Conservation (phyloP, 257 asterid species). For the Primulina huaijiensis region DNA sequence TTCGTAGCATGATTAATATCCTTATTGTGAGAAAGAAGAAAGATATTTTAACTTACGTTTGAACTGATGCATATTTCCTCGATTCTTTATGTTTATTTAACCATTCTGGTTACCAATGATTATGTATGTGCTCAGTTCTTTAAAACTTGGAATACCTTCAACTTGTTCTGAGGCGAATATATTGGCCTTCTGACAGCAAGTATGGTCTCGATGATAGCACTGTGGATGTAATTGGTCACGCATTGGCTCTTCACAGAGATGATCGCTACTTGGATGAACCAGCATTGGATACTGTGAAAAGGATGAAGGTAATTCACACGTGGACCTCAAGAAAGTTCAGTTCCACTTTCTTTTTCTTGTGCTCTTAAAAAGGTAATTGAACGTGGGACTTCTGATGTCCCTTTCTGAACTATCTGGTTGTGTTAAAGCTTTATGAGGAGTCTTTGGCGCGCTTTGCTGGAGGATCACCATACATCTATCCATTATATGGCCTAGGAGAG, state of each 20-base stretch:
- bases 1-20: not conserved
- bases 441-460: conserved; percentile 93
- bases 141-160: not conserved
- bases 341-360: not conserved
- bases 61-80: not conserved
- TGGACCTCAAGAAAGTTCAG: not conserved
- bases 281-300: conserved; percentile 47
- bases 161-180: not conserved
- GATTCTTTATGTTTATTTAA: too few relatives aligned
- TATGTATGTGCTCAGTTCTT: not conserved
- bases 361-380: not conserved
- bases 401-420: conserved; percentile 25
- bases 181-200: conserved; percentile 33
- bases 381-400: conserved; percentile 10
- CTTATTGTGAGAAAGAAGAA: not conserved
- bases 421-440: conserved; percentile 78
- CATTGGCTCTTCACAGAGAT: conserved; percentile 54
- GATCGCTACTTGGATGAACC: conserved; percentile 50
- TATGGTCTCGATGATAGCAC: conserved; percentile 59
- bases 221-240: conserved; percentile 51
- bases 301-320: conserved; percentile 40
- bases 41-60: not conserved
- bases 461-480: conserved; percentile 96
- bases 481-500: conserved; percentile 94
- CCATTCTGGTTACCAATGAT: not conserved